Base-by-base conservation (phyloP, 805 yeast genomes). In the Pichia nanzhaoensis region DNA sequence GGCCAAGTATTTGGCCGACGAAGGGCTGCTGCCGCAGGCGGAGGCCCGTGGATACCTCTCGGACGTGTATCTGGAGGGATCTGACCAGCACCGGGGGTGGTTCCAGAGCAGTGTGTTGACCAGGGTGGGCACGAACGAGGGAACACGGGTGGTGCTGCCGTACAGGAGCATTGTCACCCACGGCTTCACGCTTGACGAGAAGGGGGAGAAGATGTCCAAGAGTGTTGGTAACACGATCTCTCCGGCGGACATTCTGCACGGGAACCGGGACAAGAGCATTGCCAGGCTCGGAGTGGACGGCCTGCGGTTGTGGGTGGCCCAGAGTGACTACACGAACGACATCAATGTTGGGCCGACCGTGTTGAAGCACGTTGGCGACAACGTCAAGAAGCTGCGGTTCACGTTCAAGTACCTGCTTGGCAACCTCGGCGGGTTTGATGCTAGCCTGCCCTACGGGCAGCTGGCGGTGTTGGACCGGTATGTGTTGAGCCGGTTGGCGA, bases 61-160 rank as follows among this genome's bases (percentile, higher is more conserved):
- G 0, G 95, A 90, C 63, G 74, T 87, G n/a, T 91, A 88, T 58
- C 63, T 91, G 13, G 99, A 93, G 68, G 99, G 99, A 2, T 78
- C 90, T n/a, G 99, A 93, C 59, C 99, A 93, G 63, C 99, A 93
- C 59, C 76, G 99, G 49, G 99, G 99, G 1, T 93, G 99, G 99
- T 93, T 93, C 61, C 99, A 93, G 67, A 86, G 96, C 28, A 88
- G 96, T 1, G 66, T 93, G 22, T 67, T 93, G 47, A 89, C 95
- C 20, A 84, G 80, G 56, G 74, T 88, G 19, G 84, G 84, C 3
- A 51, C 52, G 5, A 42, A 41, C 41, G 20, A 31, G 10, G 66
- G n/a, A 5, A 35, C 16, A 12, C 14, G 60, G 5, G 44, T 47
- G 6, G 56, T 63, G 10, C 42, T 64, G 53, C 98, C 99, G 0